Evolutionary conservation across 345 rosid species (phyloP), one percentile per base, ranked within the genome.

Genomic region (Turritis glabra): DNA sequence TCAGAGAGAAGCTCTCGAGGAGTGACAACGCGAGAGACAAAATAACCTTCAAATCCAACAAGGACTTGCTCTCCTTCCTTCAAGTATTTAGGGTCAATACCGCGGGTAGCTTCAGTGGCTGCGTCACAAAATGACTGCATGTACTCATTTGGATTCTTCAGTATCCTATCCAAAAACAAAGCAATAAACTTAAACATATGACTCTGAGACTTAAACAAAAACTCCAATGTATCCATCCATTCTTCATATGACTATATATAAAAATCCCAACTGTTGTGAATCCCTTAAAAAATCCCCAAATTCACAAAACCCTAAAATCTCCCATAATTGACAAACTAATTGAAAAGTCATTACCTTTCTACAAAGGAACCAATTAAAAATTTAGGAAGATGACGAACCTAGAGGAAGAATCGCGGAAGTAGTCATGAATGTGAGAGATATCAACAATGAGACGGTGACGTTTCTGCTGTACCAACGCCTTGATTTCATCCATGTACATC

Each of bases 1-100:
- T 85, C 90, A 2, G 98, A 92, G 52, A 95, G 97, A 79, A 95
- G 99, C 8, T 87, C 99, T 77, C 98, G 85, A 6, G 99, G 99
- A 0, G 98, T 89, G 68, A 95, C 91, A 8, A 91, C 84, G 0
- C 98, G 97, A 67, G 99, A 95, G 33, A 95, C 98, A 74, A 95
- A 95, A 59, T 91, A 93, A 9, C 99, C 99, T 77, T 92, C 97
- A 74, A 95, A 90, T 25, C 99, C 99, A 58, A 95, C 92, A 48
- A 82, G 88, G 71, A 95, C 81, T 54, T 73, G 81, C 51, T 95
- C 97, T 65, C 88, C 99, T 85, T 95, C 97, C 79, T 90, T 90
- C 75, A 95, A 80, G 74, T 82, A 89, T 76, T 83, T 87, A 0
- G 92, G 87, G 35, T 90, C 92, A 47, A 89, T 83, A 75, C 81